These are phyloP conservation scores for Hypholoma fasciculare DNA, from an alignment of 768 basidiomycete species.

Conservation along the genomic window DNA sequence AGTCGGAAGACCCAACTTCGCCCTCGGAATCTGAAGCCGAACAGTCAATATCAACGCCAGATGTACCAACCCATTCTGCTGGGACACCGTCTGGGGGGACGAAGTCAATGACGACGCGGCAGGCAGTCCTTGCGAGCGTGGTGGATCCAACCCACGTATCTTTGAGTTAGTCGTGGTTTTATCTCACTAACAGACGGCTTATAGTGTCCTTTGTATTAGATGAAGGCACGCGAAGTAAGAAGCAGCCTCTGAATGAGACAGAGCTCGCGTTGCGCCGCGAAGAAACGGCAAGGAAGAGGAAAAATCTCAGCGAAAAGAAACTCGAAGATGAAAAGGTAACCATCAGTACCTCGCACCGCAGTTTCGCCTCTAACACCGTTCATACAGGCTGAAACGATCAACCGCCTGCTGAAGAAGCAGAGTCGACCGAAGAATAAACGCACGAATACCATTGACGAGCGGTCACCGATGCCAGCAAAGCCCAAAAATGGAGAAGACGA, in stretches of 20 bases:
- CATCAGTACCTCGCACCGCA: not conserved
- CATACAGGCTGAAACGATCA: conserved; percentile 80
- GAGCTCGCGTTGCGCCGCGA: conserved; percentile 75
- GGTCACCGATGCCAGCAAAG: conserved; percentile 30
- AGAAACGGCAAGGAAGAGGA: conserved; percentile 81
- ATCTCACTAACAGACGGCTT: not conserved
- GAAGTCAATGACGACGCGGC: conserved; percentile 55
- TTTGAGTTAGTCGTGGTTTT: conserved; percentile 37
- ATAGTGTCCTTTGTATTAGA: conserved; percentile 12
- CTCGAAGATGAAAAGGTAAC: conserved; percentile 82
- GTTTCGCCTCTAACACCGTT: not conserved
- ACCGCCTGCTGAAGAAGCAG: conserved; percentile 85
- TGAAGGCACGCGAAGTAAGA: conserved; percentile 43
- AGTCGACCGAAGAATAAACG: conserved; percentile 66
- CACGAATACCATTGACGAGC: conserved; percentile 51
- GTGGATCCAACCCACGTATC: conserved; percentile 71
- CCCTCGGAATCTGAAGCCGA: conserved; percentile 28
- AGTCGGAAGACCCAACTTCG: conserved; percentile 38
- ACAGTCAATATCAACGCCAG: conserved; percentile 18
- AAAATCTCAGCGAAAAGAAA: conserved; percentile 79
- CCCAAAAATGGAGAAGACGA: conserved; percentile 31
- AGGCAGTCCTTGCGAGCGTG: conserved; percentile 71
- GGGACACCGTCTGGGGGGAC: conserved; percentile 21
- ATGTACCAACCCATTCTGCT: conserved; percentile 26
- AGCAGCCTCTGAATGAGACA: conserved; percentile 68